These are phyloP conservation scores for Manihot esculenta DNA, from an alignment of 441 rosid species.

Conservation along the genomic window DNA sequence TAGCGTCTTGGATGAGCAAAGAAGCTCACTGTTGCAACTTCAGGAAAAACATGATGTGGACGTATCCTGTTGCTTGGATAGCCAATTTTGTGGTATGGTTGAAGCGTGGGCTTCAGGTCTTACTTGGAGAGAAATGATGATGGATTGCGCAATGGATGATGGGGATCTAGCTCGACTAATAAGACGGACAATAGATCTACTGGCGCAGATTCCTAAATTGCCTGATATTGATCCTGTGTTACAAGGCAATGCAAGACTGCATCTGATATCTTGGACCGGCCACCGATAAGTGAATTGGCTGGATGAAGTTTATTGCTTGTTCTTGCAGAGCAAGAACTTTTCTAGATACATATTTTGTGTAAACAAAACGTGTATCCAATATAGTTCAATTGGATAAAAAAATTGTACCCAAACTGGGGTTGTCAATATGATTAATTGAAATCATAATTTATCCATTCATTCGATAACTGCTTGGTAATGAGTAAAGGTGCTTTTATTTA, in stretches of 20 bases:
- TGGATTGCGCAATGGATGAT: constrained; percentile 97
- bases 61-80: constrained; percentile 68
- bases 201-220: constrained; percentile 92
- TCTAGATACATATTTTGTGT: background rate
- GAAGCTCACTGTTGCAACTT: constrained; percentile 52
- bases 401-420: background rate
- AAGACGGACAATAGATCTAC: constrained; percentile 74
- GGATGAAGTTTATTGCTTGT: constrained; percentile 33
- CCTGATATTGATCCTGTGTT: constrained; percentile 69
- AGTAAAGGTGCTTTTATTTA: background rate
- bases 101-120: constrained; percentile 98
- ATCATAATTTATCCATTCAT: background rate
- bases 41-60: constrained; percentile 79
- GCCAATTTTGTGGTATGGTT: constrained; percentile 92
- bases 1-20: constrained; percentile 62
- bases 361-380: background rate
- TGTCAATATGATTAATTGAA: background rate
- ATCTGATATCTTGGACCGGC: constrained; percentile 78
- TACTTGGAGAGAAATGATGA: constrained; percentile 91
- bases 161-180: constrained; percentile 91
- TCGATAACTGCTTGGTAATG: background rate
- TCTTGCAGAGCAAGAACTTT: background rate
- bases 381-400: background rate
- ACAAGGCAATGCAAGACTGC: constrained; percentile 54
- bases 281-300: constrained; percentile 87